Base-by-base conservation (phyloP, 2,329 filamentous ascomycete species). In the Alternaria hordeiaustralica region DNA sequence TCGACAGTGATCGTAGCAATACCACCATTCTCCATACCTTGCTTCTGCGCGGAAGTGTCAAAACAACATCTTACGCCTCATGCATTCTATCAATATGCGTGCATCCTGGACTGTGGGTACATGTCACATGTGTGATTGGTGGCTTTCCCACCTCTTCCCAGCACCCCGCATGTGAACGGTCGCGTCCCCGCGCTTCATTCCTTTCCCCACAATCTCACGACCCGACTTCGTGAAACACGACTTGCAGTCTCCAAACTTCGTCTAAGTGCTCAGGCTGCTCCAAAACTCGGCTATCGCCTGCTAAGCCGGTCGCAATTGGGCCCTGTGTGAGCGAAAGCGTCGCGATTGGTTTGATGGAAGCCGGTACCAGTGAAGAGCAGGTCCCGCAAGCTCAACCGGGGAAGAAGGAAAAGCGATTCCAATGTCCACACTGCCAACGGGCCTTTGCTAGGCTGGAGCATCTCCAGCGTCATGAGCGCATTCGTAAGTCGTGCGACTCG, bases 381-480 rank as follows among this genome's bases (percentile, higher is more conserved):
- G 51, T 60, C 28, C 55, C 60, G 23, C 47, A 67, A 50, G 54
- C 67, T 13, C 62, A 71, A 58, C 45, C 68, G 55, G 74, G 70
- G 64, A 78, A 78, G 69, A 78, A 77, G 69, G 73, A 76, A 61
- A 79, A 79, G 61, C 68, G 76, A 1, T 79, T 79, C 61, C 70
- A 75, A 60, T 79, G 77, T 54, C 61, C 64, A 9, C 72, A 75
- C 44, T 79, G 77, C 49, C 71, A 77, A 60, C 67, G 77, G 26
- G 62, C 71, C 36, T 77, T 79, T 65, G 74, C 80, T n/a, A 75
- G 80, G 21, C 70, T 82, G 11, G 80, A 82, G 60, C 80, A 82
- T 65, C 66, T 81, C 15, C 80, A 82, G 63, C 74, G 80, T 9
- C 80, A 82, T 73, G 79, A 82, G 63, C 72, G 80, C 44, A 81